These are phyloP conservation scores for Dendryphion nanum DNA, from an alignment of 2,329 filamentous ascomycete genomes.

Conservation along the genomic window DNA sequence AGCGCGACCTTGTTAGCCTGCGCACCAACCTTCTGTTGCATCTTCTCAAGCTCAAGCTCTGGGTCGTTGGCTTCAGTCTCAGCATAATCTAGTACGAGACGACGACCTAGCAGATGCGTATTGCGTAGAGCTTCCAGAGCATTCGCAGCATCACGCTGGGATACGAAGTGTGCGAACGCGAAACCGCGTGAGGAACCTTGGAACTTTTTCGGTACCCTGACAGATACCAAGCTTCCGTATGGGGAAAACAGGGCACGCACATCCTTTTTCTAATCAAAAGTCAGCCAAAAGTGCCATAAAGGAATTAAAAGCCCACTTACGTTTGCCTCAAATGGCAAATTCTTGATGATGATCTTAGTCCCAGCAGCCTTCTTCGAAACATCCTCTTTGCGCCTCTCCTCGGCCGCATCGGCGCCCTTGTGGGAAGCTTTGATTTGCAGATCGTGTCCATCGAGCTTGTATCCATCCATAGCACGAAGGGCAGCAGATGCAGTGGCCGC, in stretches of 20 bases:
- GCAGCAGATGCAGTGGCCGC: constrained; percentile 78
- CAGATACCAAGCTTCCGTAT: constrained; percentile 88
- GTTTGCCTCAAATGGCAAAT: constrained; percentile 85
- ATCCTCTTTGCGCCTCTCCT: constrained; percentile 81
- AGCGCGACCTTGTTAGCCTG: constrained; percentile 89
- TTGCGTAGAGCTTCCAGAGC: constrained; percentile 88
- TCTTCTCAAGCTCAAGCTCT: constrained; percentile 93
- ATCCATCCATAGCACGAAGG: constrained; percentile 80
- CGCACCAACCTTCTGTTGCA: constrained; percentile 91
- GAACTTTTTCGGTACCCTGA: constrained; percentile 94
- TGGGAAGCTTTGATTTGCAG: constrained; percentile 84
- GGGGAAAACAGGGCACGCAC: constrained; percentile 79
- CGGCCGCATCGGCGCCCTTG: constrained; percentile 81
- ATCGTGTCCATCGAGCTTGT: constrained; percentile 82
- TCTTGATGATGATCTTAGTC: constrained; percentile 97
- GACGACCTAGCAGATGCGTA: constrained; percentile 88
- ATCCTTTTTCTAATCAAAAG: constrained; percentile 69
- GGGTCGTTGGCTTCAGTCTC: constrained; percentile 85
- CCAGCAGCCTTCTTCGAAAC: constrained; percentile 75
- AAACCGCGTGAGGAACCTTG: constrained; percentile 87
- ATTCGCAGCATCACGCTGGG: constrained; percentile 82
- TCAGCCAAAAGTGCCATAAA: constrained; percentile 14
- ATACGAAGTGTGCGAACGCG: constrained; percentile 95
- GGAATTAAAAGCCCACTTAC: constrained; percentile 15
- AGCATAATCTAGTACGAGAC: constrained; percentile 88